Percentiles rank a stretch among this genome's conserved stretches.
Conservation (phyloP, 176 grass and related monocot genomes). For the Lolium multiflorum region DNA sequence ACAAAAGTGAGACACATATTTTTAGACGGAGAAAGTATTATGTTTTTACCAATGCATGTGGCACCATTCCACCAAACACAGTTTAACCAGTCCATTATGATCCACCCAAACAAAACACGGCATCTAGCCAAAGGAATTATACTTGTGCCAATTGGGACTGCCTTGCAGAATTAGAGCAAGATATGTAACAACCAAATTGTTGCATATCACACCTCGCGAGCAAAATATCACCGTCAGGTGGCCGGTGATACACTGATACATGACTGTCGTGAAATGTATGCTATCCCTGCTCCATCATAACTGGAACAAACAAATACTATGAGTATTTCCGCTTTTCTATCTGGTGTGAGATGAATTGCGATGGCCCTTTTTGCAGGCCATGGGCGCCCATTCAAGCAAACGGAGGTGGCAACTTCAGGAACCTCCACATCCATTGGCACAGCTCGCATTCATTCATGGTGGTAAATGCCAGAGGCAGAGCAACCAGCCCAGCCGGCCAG, state of each 20-base stretch:
- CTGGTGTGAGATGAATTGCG: not conserved
- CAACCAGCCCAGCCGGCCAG: not conserved
- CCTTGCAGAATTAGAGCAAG: no score
- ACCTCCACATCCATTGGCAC: constrained; percentile 37
- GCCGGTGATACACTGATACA: not conserved
- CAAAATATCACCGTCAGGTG: constrained; percentile 14
- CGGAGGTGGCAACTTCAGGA: constrained; percentile 23
- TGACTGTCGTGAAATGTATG: not conserved
- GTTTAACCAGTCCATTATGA: no score
- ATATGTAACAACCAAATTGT: no score
- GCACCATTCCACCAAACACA: no score
- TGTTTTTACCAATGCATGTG: no score
- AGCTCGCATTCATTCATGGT: constrained; percentile 48
- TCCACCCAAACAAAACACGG: no score
- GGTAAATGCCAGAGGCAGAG: constrained; percentile 29
- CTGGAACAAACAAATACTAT: not conserved
- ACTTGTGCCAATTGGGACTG: no score
- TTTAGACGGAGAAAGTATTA: no score
- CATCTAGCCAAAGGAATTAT: no score
- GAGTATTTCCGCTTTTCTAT: not conserved
- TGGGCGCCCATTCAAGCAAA: constrained; percentile 43
- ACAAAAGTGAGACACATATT: no score
- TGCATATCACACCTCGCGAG: not conserved
- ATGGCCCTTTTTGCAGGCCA: constrained; percentile 27
- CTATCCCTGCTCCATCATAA: not conserved